Evolutionary conservation across 257 asterid genomes (phyloP), one percentile per base, ranked within the genome.

Genomic region (Haberlea rhodopensis): DNA sequence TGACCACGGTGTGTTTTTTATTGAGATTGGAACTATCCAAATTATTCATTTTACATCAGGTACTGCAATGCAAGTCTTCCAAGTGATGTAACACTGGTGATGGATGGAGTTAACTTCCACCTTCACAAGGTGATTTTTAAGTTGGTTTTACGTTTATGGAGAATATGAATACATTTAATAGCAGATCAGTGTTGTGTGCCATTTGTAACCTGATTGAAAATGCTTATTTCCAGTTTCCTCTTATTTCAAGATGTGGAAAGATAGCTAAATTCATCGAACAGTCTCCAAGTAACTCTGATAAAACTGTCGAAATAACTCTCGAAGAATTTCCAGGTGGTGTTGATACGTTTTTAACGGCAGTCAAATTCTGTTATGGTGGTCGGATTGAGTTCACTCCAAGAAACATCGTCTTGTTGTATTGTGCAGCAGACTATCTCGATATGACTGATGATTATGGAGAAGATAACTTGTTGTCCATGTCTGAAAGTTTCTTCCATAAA

Each of bases 351-450:
- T 67, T 86, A 48, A 57, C 55, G 8, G 45, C 75, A 5, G 88
- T 81, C 69, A 90, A 84, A 76, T 90, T 86, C 89, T 94, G 99
- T 68, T 94, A 94, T 60, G 73, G 87, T 65, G 74, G 72, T 25
- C 85, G 87, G 58, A 73, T 86, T 31, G 96, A 90, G 62, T 68
- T 86, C 57, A 83, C 95, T 8, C 87, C 99, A 29, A 81, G 84
- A 60, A 90, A 94, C 67, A 66, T 85, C 13, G 96, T 90, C 66
- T 67, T 73, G 57, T 21, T 90, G 49, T 86, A 81, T 59, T 90
- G 96, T 76, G 96, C 96, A 22, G 94, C 95, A 24, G 96, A 87
- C 76, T 86, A 90, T 72, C 91, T 94, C 19, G 83, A 80, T 5
- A 94, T 94, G 99, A 80, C 84, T 3, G 85, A 85, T 62, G 86